Conservation (phyloP, 2,329 filamentous ascomycete species). For the Aspergillus terreus region DNA sequence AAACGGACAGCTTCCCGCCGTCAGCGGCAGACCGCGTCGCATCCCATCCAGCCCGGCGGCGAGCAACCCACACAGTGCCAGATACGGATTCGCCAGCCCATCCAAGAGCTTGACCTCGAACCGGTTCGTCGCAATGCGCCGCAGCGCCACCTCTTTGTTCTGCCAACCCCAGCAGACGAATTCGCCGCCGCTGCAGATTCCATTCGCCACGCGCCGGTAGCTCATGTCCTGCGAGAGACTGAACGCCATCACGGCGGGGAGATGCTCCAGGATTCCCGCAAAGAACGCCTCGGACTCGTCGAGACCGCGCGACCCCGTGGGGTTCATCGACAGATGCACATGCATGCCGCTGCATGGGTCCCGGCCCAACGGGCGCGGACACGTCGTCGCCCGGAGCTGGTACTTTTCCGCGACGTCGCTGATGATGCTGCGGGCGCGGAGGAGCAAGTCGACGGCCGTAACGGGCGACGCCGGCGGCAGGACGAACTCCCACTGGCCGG, state of each 20-base stretch:
- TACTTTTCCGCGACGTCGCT: slow-evolving; percentile 8
- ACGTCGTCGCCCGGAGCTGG: slow-evolving; percentile 20
- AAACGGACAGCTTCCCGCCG: neutral
- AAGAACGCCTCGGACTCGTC: slow-evolving; percentile 17
- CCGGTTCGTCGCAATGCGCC: slow-evolving; percentile 16
- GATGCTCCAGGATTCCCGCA: slow-evolving; percentile 20
- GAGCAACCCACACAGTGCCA: slow-evolving; percentile 20
- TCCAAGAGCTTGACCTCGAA: slow-evolving; percentile 26
- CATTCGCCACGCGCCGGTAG: slow-evolving; percentile 20
- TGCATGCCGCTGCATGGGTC: slow-evolving; percentile 21
- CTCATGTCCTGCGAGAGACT: slow-evolving; percentile 19
- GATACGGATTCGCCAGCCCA: slow-evolving; percentile 26
- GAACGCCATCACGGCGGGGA: slow-evolving; percentile 22
- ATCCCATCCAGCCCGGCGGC: slow-evolving; percentile 17
- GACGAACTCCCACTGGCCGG: slow-evolving; percentile 28
- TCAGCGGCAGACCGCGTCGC: neutral
- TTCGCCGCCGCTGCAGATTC: slow-evolving; percentile 25
- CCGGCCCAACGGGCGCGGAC: slow-evolving; percentile 15
- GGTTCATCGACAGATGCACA: slow-evolving; percentile 22
- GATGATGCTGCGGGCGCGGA: slow-evolving; percentile 22
- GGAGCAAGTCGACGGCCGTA: slow-evolving; percentile 20
- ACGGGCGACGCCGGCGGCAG: slow-evolving; percentile 19
- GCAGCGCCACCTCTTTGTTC: slow-evolving; percentile 24
- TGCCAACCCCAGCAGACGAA: slow-evolving; percentile 24
- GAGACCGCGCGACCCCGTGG: neutral